Evolutionary conservation across 371 early-diverging fungal genomes (phyloP).

Genomic region (Apophysomyces trapeziformis): DNA sequence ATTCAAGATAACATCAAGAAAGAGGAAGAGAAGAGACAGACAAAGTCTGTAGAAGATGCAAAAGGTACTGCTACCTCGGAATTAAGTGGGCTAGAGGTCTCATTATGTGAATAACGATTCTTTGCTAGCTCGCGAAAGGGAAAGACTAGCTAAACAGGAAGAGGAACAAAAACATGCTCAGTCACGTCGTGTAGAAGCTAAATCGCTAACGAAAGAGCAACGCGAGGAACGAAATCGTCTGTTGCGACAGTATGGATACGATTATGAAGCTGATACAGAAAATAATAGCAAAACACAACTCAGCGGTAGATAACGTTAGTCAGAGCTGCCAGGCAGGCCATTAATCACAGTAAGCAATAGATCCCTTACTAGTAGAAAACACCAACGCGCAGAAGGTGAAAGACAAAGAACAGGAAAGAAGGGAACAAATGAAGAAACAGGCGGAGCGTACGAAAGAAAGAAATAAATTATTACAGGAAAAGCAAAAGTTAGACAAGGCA

Average conservation of each 20-base stretch:
- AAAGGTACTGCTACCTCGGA: slow-evolving; percentile 33
- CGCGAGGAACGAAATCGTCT: slow-evolving; percentile 55
- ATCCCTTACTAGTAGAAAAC: slow-evolving; percentile 51
- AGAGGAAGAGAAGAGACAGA: slow-evolving; percentile 41
- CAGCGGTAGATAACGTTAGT: neutral
- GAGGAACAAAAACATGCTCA: slow-evolving; percentile 24
- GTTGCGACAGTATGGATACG: slow-evolving; percentile 59
- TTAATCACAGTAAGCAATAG: slow-evolving; percentile 15
- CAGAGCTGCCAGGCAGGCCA: neutral
- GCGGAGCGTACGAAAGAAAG: slow-evolving; percentile 59
- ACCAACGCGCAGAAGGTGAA: slow-evolving; percentile 55
- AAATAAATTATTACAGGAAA: slow-evolving; percentile 54
- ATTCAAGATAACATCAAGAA: slow-evolving; percentile 39
- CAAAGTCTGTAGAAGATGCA: slow-evolving; percentile 38
- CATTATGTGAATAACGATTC: neutral
- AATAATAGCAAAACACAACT: slow-evolving; percentile 27
- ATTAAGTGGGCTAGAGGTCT: no score
- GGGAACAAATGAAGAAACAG: slow-evolving; percentile 59
- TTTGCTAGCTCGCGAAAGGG: slow-evolving; percentile 33
- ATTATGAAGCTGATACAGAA: slow-evolving; percentile 47
- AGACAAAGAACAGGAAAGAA: slow-evolving; percentile 52
- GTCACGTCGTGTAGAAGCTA: slow-evolving; percentile 28
- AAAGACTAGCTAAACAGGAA: slow-evolving; percentile 23
- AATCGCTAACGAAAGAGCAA: slow-evolving; percentile 52
- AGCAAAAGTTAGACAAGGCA: slow-evolving; percentile 50